Base-by-base conservation (phyloP, 441 rosid genomes). In the Syzygium malaccense region DNA sequence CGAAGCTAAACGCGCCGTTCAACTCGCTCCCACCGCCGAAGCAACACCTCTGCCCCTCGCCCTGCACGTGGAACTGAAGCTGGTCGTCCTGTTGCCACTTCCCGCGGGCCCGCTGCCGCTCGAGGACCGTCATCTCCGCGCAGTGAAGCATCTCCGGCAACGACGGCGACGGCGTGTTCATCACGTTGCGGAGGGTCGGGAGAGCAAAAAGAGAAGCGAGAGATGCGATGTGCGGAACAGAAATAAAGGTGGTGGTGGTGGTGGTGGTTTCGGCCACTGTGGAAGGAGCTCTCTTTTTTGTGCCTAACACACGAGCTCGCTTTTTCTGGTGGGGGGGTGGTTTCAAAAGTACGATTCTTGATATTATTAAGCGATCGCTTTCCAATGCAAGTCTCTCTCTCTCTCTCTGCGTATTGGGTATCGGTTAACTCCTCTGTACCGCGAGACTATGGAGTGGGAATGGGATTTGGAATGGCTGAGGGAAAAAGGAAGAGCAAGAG, bases 71-170 rank as follows among this genome's bases (percentile, higher is more conserved):
- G 41, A 71, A 49, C 83, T 37, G 83, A 7, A 37, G 83, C 45
- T 90, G 92, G n/a, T 93, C 91, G n/a, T 93, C 91, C 48, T 78
- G 92, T 45, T 92, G 92, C 92, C 93, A 92, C 87, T 91, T 91
- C 89, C 88, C 86, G 56, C 92, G 89, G 90, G 93, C 92, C 80
- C 93, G 91, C 91, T 94, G 98, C 85, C 97, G 90, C 71, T 96
- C 97, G 51, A 95, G 92, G 86, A 94, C 95, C 2, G 96, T 95
- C 94, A 92, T 86, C 91, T 95, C 95, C 28, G 54, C 25, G 33
- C 89, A 93, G 86, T 92, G 94, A 88, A 93, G 87, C 86, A 94
- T 93, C 88, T 94, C 95, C 30, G 91, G 93, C 85, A 88, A 57
- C 86, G 86, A 57, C 86, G 86, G 55, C 86, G 85, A 78, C 57